Evolutionary conservation across 257 asterid species (phyloP).

Genomic region (Salvia hispanica): DNA sequence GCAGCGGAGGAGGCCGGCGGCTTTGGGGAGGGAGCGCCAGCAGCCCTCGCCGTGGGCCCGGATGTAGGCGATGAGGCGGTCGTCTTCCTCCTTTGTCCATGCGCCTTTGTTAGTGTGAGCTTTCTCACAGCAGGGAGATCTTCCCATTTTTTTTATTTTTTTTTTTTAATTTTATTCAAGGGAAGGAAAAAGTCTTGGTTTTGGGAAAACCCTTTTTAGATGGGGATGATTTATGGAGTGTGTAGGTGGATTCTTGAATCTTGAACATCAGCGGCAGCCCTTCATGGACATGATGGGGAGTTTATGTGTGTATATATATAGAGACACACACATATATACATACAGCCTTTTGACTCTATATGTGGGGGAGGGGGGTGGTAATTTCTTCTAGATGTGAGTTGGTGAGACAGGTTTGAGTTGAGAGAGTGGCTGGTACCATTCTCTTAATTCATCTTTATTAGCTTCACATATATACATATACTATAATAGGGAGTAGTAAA

Average conservation of each 20-base stretch:
- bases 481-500: no score
- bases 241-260: slow-evolving; percentile 23
- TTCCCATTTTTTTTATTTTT: slow-evolving; percentile 53
- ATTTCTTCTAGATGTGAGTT: slow-evolving; percentile 94
- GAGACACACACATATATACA: neutral
- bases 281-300: slow-evolving; percentile 45
- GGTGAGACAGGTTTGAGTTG: slow-evolving; percentile 82
- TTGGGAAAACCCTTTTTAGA: neutral
- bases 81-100: slow-evolving; percentile 96
- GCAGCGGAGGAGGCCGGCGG: slow-evolving; percentile 92
- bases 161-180: no score
- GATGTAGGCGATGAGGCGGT: slow-evolving; percentile 73
- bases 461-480: neutral
- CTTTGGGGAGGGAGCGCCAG: slow-evolving; percentile 92
- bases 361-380: slow-evolving; percentile 23
- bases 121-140: slow-evolving; percentile 98
- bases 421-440: slow-evolving; percentile 54
- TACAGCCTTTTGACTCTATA: slow-evolving; percentile 56
- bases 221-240: neutral
- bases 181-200: neutral
- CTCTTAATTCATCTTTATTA: slow-evolving; percentile 32
- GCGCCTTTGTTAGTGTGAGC: slow-evolving; percentile 99
- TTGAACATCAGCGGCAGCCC: slow-evolving; percentile 43
- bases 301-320: slow-evolving; percentile 15
- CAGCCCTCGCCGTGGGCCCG: slow-evolving; percentile 87